phyloP scores from a whole-genome alignment of 108 stramenopile genomes.

The Fistulifera solaris region DNA sequence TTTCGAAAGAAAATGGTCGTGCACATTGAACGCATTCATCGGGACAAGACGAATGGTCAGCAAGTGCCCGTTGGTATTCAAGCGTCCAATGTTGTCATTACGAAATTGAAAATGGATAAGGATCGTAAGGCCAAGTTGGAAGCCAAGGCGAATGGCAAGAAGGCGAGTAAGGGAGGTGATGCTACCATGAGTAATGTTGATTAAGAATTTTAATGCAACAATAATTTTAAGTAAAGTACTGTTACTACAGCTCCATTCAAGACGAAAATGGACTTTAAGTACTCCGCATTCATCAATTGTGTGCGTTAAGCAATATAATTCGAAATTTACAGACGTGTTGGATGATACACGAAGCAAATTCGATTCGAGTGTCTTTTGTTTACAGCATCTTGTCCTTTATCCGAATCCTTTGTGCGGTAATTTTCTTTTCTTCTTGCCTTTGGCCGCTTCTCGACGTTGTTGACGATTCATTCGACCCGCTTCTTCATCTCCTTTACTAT shows the following conservation, averaged over 20 bases:
- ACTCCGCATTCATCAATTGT: no score
- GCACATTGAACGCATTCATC: conserved; percentile 94
- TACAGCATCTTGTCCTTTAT: no score
- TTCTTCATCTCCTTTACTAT: neutral
- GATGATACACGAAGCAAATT: no score
- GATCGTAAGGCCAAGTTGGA: conserved; percentile 94
- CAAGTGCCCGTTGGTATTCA: conserved; percentile 90
- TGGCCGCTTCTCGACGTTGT: conserved; percentile 57
- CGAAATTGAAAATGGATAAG: conserved; percentile 99
- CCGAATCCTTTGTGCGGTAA: conserved; percentile 9
- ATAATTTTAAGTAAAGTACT: neutral
- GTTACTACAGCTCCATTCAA: no score
- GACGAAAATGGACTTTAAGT: no score
- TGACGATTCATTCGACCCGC: conserved; percentile 43
- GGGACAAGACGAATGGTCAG: conserved; percentile 95
- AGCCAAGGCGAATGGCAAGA: conserved; percentile 86
- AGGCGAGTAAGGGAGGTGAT: conserved; percentile 46
- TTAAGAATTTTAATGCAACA: conserved; percentile 31
- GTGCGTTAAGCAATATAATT: no score
- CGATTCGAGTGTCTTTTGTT: no score
- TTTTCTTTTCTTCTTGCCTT: conserved; percentile 2
- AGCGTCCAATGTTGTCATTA: conserved; percentile 92
- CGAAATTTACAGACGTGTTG: no score
- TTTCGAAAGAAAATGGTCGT: conserved; percentile 98
- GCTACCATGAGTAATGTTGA: conserved; percentile 96